Evolutionary conservation across 2,329 filamentous ascomycete genomes (phyloP).

Genomic region (Nakataea oryzae): DNA sequence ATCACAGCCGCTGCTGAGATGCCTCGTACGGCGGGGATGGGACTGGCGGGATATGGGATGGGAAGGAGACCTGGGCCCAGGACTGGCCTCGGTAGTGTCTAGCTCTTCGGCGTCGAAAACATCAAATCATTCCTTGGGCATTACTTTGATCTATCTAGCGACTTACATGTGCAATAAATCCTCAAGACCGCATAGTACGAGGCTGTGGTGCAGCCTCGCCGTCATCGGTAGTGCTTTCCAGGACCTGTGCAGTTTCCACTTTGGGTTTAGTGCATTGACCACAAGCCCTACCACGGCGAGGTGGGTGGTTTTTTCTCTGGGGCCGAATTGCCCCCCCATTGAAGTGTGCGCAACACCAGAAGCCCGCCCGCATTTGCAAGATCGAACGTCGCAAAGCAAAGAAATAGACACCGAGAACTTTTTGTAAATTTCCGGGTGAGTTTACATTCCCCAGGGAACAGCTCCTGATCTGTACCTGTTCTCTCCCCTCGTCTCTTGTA

Average conservation of each 20-base stretch:
- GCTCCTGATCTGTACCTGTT: background rate
- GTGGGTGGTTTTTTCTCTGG: background rate
- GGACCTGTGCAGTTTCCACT: background rate
- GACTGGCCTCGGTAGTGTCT: background rate
- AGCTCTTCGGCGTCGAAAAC: background rate
- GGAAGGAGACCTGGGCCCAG: background rate
- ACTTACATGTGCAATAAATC: too few relatives aligned
- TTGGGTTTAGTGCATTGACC: background rate
- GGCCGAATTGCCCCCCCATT: background rate
- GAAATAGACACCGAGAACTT: background rate
- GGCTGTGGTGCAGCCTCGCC: background rate
- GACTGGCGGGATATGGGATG: background rate
- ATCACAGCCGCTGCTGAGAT: background rate
- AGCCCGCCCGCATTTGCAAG: background rate
- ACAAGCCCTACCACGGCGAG: background rate
- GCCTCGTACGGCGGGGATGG: background rate
- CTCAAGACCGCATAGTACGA: too few relatives aligned
- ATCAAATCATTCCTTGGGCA: background rate
- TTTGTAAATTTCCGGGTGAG: background rate
- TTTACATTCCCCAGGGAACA: background rate
- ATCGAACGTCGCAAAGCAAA: background rate
- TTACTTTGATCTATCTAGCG: background rate
- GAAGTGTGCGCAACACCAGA: background rate
- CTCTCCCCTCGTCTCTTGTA: too few relatives aligned
- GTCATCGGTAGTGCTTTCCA: background rate